A percentile compares a stretch with the other conserved stretches of the same genome.
These are phyloP conservation scores for Exophiala sp. DNA, from an alignment of 2,329 filamentous ascomycete genomes.

Conservation along the genomic window DNA sequence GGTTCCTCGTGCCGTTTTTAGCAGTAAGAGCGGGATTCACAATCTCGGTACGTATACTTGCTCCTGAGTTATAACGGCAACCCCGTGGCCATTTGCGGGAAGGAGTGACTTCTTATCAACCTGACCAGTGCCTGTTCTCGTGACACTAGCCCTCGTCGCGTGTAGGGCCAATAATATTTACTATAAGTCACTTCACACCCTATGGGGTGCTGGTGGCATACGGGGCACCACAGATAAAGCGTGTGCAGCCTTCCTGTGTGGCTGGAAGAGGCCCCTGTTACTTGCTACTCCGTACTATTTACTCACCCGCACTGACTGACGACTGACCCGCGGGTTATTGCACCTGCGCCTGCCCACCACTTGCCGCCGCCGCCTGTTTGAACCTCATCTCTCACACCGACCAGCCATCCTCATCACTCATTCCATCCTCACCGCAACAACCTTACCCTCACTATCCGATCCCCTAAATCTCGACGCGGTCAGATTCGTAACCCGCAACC, in stretches of 20 bases:
- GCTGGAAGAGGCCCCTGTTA: too few species aligned
- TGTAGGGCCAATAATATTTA: too few species aligned
- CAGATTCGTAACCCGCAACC: slow-evolving; percentile 2
- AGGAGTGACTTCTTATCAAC: not conserved
- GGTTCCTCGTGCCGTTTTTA: slow-evolving; percentile 3
- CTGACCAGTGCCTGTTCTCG: slow-evolving; percentile 1
- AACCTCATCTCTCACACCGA: slow-evolving; percentile 26
- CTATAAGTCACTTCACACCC: too few species aligned
- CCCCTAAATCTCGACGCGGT: slow-evolving; percentile 14
- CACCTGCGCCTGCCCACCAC: slow-evolving; percentile 10
- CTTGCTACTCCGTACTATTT: not conserved
- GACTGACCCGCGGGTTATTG: not conserved
- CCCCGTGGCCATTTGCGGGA: slow-evolving; percentile 2
- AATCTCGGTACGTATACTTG: not conserved
- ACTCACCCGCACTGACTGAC: not conserved
- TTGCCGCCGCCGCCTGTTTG: not conserved
- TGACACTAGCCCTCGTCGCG: slow-evolving; percentile 6
- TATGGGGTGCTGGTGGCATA: too few species aligned
- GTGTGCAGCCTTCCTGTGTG: not conserved
- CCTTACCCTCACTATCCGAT: slow-evolving; percentile 12
- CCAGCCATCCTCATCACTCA: slow-evolving; percentile 27
- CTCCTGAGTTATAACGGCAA: not conserved
- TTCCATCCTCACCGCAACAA: slow-evolving; percentile 10
- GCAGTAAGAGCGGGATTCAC: slow-evolving; percentile 9
- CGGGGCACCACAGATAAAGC: not conserved